phyloP scores from a whole-genome alignment of 768 basidiomycete genomes.

The Crepidotus variabilis region DNA sequence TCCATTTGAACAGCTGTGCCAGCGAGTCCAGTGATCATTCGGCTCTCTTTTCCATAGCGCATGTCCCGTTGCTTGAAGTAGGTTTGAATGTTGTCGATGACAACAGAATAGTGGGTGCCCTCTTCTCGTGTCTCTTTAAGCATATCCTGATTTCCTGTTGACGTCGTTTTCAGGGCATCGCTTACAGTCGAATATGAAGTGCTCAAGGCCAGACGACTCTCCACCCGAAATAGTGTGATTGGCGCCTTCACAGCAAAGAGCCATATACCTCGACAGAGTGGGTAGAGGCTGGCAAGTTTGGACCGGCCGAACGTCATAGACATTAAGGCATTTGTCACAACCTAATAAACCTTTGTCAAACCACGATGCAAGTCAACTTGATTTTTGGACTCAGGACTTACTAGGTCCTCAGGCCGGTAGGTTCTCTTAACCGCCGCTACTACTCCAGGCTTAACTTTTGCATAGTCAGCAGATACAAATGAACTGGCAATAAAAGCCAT shows the following conservation, averaged over 20 bases:
- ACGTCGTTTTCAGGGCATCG: background rate
- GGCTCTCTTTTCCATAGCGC: conserved; percentile 14
- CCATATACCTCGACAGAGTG: conserved; percentile 17
- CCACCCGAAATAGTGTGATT: conserved; percentile 13
- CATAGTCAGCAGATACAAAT: background rate
- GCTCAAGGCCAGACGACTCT: conserved; percentile 9
- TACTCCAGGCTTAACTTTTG: background rate
- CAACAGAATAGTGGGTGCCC: background rate
- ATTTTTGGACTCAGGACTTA: background rate
- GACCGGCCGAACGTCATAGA: conserved; percentile 14
- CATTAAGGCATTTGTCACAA: conserved; percentile 14
- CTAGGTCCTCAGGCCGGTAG: conserved; percentile 10
- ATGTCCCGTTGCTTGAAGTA: conserved; percentile 10
- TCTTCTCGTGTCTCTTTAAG: background rate
- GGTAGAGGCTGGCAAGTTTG: conserved; percentile 10
- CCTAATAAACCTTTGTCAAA: conserved; percentile 2
- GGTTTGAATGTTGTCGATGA: conserved; percentile 18
- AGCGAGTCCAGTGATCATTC: conserved; percentile 18
- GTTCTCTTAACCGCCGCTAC: background rate
- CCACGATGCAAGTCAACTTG: background rate
- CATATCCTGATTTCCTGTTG: background rate
- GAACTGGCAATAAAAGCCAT: background rate
- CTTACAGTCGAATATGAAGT: background rate
- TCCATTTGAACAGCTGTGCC: conserved; percentile 16
- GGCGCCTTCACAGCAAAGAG: conserved; percentile 14